Evolutionary conservation across 192 early-diverging fungal genomes (phyloP).

Genomic region (Rhizophagus sp.): DNA sequence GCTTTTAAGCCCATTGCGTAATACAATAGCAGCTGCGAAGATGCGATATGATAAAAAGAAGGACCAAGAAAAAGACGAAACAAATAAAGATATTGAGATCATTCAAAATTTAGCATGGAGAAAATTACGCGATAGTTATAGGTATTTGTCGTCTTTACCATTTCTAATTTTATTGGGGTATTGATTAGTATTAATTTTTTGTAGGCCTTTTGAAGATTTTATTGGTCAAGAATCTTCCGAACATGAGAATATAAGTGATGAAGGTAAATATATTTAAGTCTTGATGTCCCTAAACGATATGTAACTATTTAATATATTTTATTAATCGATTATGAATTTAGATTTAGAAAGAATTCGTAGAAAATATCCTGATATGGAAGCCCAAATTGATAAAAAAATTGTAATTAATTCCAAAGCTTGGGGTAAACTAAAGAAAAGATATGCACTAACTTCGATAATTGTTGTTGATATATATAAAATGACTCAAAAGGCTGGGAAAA

Average conservation of each 20-base stretch:
- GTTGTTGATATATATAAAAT: background rate
- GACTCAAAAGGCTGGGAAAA: background rate
- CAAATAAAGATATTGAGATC: background rate
- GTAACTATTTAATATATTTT: too few relatives aligned
- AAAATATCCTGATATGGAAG: conserved; percentile 1
- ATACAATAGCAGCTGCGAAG: background rate
- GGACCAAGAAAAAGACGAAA: background rate
- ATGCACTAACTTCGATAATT: background rate
- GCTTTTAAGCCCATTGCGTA: background rate
- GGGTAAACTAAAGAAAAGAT: background rate
- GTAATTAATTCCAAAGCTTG: background rate
- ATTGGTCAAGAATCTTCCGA: background rate
- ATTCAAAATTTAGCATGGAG: background rate
- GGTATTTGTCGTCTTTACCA: background rate
- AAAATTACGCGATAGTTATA: background rate
- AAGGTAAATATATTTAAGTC: background rate
- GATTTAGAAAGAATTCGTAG: background rate
- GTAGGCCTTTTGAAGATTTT: background rate
- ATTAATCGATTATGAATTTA: background rate
- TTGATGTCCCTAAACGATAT: too few relatives aligned
- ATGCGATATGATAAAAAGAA: background rate
- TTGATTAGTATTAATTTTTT: background rate
- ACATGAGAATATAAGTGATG: background rate
- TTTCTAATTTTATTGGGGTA: background rate
- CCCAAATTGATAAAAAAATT: background rate